These are phyloP conservation scores for Akanthomyces lecanii DNA, from an alignment of 2,329 filamentous ascomycete species.

Conservation along the genomic window DNA sequence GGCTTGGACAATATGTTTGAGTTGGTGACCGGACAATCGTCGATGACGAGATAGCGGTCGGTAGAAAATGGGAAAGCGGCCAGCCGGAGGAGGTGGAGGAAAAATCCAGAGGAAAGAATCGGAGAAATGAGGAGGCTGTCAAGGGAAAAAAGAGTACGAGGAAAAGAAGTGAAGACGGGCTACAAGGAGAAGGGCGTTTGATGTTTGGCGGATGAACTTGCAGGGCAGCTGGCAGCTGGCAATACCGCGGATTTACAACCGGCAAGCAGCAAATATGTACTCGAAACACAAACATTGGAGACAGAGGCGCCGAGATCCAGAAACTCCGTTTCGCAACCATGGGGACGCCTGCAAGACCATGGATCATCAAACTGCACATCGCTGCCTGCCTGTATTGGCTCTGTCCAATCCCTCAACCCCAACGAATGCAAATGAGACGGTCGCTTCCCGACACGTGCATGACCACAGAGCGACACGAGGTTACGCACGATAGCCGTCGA, in stretches of 20 bases:
- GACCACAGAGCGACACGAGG: neutral
- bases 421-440: slow-evolving; percentile 1
- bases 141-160: neutral
- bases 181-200: neutral
- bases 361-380: neutral
- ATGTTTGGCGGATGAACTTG: neutral
- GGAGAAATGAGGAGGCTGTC: neutral
- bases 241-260: slow-evolving; percentile 5
- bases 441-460: neutral
- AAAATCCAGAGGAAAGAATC: neutral
- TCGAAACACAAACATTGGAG: slow-evolving; percentile 16
- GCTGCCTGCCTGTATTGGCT: neutral
- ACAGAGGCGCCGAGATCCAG: neutral
- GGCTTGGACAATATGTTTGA: neutral
- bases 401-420: neutral
- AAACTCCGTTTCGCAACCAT: neutral
- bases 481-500: neutral
- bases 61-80: neutral
- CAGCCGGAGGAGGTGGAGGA: neutral
- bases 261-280: slow-evolving; percentile 11
- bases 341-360: slow-evolving; percentile 1
- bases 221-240: slow-evolving; percentile 9
- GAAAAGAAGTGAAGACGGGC: neutral
- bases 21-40: neutral
- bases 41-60: neutral